Evolutionary conservation across 805 yeast genomes (phyloP).

Genomic region (Nakazawaea molendinolei): DNA sequence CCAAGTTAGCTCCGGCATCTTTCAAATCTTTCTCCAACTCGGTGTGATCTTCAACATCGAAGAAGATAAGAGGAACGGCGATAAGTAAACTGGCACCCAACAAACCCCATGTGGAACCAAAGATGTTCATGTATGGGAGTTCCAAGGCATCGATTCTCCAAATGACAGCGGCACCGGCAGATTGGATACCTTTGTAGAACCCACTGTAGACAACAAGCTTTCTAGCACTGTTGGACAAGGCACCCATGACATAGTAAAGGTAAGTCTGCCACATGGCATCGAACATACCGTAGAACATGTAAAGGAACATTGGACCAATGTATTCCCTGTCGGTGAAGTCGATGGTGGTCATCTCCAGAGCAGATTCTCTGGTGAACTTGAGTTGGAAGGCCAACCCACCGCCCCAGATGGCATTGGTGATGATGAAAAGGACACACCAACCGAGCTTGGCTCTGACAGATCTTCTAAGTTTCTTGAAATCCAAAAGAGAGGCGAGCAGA

Average conservation of each 20-base stretch:
- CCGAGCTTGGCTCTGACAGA: conserved; percentile 41
- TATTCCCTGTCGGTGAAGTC: conserved; percentile 42
- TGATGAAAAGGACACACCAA: conserved; percentile 31
- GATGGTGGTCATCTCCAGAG: conserved; percentile 23
- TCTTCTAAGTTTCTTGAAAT: conserved; percentile 33
- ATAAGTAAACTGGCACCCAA: conserved; percentile 39
- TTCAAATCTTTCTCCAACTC: conserved; percentile 20
- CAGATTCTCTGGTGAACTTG: conserved; percentile 18
- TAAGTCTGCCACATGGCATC: conserved; percentile 58
- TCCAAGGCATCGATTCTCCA: conserved; percentile 49
- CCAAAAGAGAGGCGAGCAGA: conserved; percentile 41
- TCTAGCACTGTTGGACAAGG: conserved; percentile 50
- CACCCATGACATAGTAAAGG: conserved; percentile 53
- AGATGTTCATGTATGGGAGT: conserved; percentile 31
- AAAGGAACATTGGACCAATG: conserved; percentile 55
- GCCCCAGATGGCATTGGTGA: conserved; percentile 49
- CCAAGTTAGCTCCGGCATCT: conserved; percentile 15
- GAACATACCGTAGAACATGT: conserved; percentile 53
- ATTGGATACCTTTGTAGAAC: conserved; percentile 56
- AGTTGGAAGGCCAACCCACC: conserved; percentile 33
- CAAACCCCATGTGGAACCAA: conserved; percentile 48
- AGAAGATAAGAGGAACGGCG: conserved; percentile 40
- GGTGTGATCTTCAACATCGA: conserved; percentile 38
- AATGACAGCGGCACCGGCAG: conserved; percentile 56
- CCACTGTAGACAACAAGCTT: conserved; percentile 52